A percentile compares a stretch with the other conserved stretches of the same genome.
Evolutionary conservation across 2,329 filamentous ascomycete genomes (phyloP).

Genomic region (Bimuria novae-zelandiae): DNA sequence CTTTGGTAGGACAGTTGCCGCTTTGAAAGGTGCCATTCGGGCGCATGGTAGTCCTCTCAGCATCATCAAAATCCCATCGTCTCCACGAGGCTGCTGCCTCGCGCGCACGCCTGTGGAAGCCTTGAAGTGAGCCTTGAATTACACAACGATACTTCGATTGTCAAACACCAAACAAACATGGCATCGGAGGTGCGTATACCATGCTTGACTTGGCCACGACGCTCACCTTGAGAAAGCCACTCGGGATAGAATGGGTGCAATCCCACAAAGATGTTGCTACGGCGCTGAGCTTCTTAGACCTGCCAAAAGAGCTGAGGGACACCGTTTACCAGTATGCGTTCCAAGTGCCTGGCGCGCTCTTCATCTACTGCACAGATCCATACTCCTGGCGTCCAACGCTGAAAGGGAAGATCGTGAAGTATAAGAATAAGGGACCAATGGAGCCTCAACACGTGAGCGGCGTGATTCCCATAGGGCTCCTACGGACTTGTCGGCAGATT

Average conservation of each 20-base stretch:
- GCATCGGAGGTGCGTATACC: neutral
- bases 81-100: no score
- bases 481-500: conserved; percentile 49
- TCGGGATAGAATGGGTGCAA: conserved; percentile 21
- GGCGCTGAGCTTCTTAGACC: conserved; percentile 32
- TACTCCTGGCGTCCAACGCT: conserved; percentile 16
- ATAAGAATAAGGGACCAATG: conserved; percentile 26
- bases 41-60: no score
- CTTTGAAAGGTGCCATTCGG: no score
- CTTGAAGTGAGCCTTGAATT: no score
- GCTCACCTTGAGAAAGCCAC: neutral
- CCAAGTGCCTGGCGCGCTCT: conserved; percentile 31
- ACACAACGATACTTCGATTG: neutral
- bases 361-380: conserved; percentile 29
- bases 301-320: conserved; percentile 39
- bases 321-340: conserved; percentile 30
- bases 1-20: no score
- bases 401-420: conserved; percentile 29
- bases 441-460: conserved; percentile 27
- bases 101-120: no score
- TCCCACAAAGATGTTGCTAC: conserved; percentile 22
- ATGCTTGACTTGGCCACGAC: neutral
- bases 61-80: no score
- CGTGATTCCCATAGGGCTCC: conserved; percentile 24
- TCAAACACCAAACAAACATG: neutral